These are phyloP conservation scores for Trifolium subterraneum DNA, from an alignment of 306 rosid species.

Conservation along the genomic window DNA sequence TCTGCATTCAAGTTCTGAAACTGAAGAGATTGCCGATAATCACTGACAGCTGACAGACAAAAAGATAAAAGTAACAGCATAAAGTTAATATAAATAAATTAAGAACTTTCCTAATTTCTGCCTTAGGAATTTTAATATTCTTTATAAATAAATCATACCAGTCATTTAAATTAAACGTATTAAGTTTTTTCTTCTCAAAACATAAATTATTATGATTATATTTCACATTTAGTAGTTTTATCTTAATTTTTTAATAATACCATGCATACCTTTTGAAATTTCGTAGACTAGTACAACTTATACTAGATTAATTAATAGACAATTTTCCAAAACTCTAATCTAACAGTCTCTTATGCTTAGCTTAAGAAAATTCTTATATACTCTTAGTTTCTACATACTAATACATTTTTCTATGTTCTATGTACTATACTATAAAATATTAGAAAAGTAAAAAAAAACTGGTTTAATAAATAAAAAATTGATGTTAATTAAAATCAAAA, in stretches of 20 bases:
- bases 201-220: background rate
- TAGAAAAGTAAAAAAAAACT: too few relatives aligned
- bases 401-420: too few relatives aligned
- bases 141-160: slow-evolving; percentile 10
- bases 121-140: slow-evolving; percentile 4
- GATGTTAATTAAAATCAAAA: too few relatives aligned
- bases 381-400: background rate
- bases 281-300: slow-evolving; percentile 8
- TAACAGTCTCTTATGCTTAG: background rate
- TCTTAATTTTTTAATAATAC: slow-evolving; percentile 1
- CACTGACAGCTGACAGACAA: slow-evolving; percentile 76
- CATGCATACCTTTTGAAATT: background rate
- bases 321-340: background rate
- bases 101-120: slow-evolving; percentile 2
- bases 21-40: slow-evolving; percentile 89
- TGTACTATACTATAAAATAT: background rate
- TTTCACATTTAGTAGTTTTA: background rate
- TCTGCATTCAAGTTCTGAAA: slow-evolving; percentile 84
- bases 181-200: background rate
- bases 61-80: slow-evolving; percentile 29
- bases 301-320: background rate
- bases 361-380: background rate
- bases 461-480: too few relatives aligned
- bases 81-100: slow-evolving; percentile 21
- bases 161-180: slow-evolving; percentile 1